Conservation (phyloP, 352 stramenopile species). For the Plasmopara muralis region DNA sequence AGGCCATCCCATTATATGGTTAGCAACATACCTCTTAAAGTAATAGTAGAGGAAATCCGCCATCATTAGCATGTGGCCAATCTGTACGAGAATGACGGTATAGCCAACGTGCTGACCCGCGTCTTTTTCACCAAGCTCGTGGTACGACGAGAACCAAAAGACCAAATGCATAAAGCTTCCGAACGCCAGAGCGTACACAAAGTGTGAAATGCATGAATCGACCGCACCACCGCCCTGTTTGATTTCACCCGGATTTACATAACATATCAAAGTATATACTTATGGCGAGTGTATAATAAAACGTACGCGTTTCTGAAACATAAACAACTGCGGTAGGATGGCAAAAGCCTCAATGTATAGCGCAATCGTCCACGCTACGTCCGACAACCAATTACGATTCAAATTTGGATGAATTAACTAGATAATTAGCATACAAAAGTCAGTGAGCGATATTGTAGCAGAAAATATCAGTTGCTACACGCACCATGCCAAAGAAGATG, state of each 20-base stretch:
- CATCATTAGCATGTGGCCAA: constrained; percentile 98
- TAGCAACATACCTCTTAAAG: constrained; percentile 81
- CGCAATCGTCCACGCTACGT: constrained; percentile 96
- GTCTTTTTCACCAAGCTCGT: constrained; percentile 94
- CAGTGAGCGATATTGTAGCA: not conserved
- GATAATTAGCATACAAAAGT: constrained; percentile 1
- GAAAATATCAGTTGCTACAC: constrained; percentile 3
- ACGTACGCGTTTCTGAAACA: constrained; percentile 96
- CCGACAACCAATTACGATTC: constrained; percentile 95
- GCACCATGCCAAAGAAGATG: constrained; percentile 83
- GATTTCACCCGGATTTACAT: not conserved
- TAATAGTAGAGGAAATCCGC: constrained; percentile 99
- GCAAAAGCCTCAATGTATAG: constrained; percentile 96
- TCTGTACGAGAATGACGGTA: constrained; percentile 96
- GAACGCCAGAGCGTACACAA: constrained; percentile 94
- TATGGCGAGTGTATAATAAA: not conserved
- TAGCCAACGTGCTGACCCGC: constrained; percentile 87
- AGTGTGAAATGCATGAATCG: constrained; percentile 96
- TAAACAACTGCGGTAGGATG: constrained; percentile 97
- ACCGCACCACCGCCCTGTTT: constrained; percentile 84
- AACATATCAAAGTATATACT: no score
- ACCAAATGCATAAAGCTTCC: constrained; percentile 94
- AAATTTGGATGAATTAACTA: constrained; percentile 93
- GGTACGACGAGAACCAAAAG: constrained; percentile 99
- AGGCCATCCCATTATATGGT: not conserved